Base-by-base conservation (phyloP, 495 filamentous ascomycete genomes). In the Aspergillus diversus region DNA sequence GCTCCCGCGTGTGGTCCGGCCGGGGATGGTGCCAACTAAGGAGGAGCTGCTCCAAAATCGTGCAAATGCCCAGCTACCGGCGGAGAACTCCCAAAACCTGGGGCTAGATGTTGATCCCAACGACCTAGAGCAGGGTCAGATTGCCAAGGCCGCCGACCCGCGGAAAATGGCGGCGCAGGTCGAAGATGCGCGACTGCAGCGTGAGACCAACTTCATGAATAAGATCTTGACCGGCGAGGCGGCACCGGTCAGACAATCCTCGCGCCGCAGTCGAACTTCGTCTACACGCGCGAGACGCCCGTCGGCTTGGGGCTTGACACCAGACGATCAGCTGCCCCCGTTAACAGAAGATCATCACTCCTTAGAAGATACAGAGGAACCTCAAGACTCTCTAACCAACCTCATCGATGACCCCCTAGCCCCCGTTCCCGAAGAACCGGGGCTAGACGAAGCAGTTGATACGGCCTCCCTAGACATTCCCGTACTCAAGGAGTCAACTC, bases 1-100 rank as follows among this genome's bases (percentile, higher is more conserved):
- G 4, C 59, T 85, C 27, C 83, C 81, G 5, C 79, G 75, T 60
- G 75, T 80, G 13, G 75, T 82, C 55, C 73, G 82, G 31, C 69
- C 80, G 49, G 74, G 70, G 16, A 83, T 80, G 77, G 74, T 79
- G 17, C 75, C 75, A 5, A 79, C 71, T 7, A 77, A 74, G 47
- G 75, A 77, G 2, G 73, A 77, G 52, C 64, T 80, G 43, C 59
- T 77, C 15, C 50, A 77, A 32, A 67, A 59, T 33, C 68, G 70
- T 12, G 60, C 52, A 0, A 75, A 71, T 39, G 69, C 75, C 0
- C 71, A 74, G 62, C 59, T 69, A 1, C 73, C 76, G 4, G 63
- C 72, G 0, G 72, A 76, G 27, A 73, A 77, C 35, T 78, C 77
- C n/a, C 71, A 77, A 54, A 65, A 64, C 7, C 21, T 70, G 0